Conservation (phyloP, 371 early-diverging fungal species). For the Mortierella sp. region DNA sequence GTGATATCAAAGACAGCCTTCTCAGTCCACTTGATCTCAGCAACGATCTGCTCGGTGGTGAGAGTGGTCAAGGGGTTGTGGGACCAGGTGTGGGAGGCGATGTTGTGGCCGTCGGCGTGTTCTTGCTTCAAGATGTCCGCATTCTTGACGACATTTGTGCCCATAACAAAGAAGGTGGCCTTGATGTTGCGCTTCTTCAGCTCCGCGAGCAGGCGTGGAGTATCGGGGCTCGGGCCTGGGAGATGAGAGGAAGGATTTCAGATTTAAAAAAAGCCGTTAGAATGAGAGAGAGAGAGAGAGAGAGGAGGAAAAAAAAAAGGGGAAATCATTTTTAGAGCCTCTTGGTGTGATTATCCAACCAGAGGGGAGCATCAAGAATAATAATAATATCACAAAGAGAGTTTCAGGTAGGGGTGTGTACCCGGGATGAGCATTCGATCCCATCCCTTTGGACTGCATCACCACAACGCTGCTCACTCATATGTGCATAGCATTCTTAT, state of each 20-base stretch:
- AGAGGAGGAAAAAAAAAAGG: neutral
- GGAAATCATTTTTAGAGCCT: too few relatives aligned
- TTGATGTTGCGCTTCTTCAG: conserved; percentile 60
- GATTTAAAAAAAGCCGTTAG: too few relatives aligned
- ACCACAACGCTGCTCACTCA: too few relatives aligned
- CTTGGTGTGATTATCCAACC: too few relatives aligned
- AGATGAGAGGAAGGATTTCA: too few relatives aligned
- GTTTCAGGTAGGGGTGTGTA: too few relatives aligned
- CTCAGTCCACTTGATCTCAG: conserved; percentile 75
- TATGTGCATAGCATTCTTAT: neutral
- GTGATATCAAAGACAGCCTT: conserved; percentile 68
- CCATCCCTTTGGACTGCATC: too few relatives aligned
- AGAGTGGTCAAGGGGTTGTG: conserved; percentile 69
- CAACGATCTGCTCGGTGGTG: conserved; percentile 70
- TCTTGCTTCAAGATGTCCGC: conserved; percentile 55
- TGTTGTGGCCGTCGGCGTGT: conserved; percentile 41
- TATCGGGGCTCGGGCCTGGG: conserved; percentile 47
- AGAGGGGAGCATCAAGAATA: too few relatives aligned
- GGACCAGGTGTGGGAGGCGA: conserved; percentile 61
- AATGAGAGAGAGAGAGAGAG: neutral
- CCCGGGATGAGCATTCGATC: too few relatives aligned
- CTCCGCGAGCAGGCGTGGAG: conserved; percentile 56
- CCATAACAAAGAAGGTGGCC: conserved; percentile 70
- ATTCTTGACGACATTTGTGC: conserved; percentile 59
- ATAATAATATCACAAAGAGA: too few relatives aligned